These are phyloP conservation scores for Microdochium trichocladiopsis DNA, from an alignment of 2,329 filamentous ascomycete genomes.

Conservation along the genomic window DNA sequence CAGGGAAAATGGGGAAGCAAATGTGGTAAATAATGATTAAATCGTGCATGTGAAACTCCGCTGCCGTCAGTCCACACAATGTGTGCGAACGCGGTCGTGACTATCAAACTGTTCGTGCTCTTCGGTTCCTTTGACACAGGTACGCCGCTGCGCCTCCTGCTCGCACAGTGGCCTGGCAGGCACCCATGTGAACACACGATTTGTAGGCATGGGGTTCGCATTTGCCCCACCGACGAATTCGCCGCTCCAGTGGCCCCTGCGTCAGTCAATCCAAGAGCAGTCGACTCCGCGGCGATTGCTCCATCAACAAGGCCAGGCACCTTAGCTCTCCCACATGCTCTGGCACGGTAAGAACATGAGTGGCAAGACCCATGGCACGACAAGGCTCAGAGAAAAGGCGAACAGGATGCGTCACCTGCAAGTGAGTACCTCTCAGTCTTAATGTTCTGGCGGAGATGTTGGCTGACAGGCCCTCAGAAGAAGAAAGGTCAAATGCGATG, in stretches of 20 bases:
- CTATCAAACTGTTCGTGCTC: too few species aligned
- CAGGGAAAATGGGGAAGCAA: too few species aligned
- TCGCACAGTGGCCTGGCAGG: too few species aligned
- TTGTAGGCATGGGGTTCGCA: neutral
- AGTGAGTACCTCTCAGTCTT: slow-evolving; percentile 4
- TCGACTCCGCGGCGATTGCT: neutral
- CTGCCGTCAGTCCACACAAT: too few species aligned
- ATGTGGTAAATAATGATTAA: too few species aligned
- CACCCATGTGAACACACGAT: too few species aligned
- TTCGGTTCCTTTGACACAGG: too few species aligned
- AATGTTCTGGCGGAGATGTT: neutral
- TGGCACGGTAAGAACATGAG: neutral
- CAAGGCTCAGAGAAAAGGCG: slow-evolving; percentile 9
- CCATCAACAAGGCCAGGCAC: neutral
- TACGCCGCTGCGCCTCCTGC: too few species aligned
- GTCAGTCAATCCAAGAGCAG: too few species aligned
- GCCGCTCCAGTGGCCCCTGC: neutral
- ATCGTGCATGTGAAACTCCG: too few species aligned
- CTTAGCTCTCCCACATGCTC: neutral
- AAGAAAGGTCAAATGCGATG: slow-evolving; percentile 24
- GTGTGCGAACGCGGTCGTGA: too few species aligned
- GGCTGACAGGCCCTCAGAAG: slow-evolving; percentile 8
- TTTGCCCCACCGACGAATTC: neutral
- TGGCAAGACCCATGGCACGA: slow-evolving; percentile 6
- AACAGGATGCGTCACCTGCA: slow-evolving; percentile 11